Base-by-base conservation (phyloP, 257 asterid genomes). In the Lantana camara region DNA sequence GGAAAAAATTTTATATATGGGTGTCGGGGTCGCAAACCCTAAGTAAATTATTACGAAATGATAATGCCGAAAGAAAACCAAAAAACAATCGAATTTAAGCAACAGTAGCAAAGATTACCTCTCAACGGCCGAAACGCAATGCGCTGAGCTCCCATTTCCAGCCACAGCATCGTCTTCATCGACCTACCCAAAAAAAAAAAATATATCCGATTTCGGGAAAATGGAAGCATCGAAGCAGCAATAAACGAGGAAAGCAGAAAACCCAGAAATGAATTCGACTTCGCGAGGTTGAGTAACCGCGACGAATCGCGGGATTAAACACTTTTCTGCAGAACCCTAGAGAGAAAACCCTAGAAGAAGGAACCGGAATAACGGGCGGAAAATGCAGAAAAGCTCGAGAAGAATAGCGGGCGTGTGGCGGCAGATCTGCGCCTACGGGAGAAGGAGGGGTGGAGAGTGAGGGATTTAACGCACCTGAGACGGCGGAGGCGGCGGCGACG, bases 301-400 rank as follows among this genome's bases (percentile, higher is more conserved):
- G 34, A 50, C 1, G 57, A 74, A 73, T 57, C 69, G 42, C 35
- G 32, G 54, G 71, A 86, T 77, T 80, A 32, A n/a, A 21, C 17
- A 9, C 11, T 55, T 63, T 63, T 32, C 40, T 13, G 57, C 8
- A 41, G 76, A 83, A 80, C 89, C 96, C 89, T 80, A 80, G 54
- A 75, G 70, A 27, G 57, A 61, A 79, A 85, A 87, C 88, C 96
- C 92, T 83, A 85, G 75, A 69, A 75, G 50, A 68, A 69, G 32
- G 11, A 29, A 21, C 19, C 57, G 19, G 17, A 42, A 70, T 7
- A 58, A 9, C 49, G 24, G 68, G 68, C 35, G 53, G 34, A 62
- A 27, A 83, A 65, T 71, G 79, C 70, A 58, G 72, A 40, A 10
- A 53, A 53, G 53, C 5, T 44, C 2, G 35, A 17, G 29, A 2